Evolutionary conservation across 192 early-diverging fungal species (phyloP), one percentile per base, ranked within the genome.

Genomic region (Podila minutissima): DNA sequence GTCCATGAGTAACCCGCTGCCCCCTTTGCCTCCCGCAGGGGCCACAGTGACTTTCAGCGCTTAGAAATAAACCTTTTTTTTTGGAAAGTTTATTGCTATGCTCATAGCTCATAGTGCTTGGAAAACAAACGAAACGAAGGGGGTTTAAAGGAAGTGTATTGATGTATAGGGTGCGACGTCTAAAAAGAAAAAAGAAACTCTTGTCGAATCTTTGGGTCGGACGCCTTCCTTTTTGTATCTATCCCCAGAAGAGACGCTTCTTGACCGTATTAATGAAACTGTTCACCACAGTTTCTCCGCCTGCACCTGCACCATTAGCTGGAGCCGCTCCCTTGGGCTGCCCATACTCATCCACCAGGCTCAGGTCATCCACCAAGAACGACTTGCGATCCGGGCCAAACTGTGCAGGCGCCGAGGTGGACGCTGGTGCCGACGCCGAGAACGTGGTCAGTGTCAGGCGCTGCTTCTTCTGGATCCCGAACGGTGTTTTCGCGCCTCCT

Each of bases 231-330:
- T 53, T 53, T 53, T 22, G 17, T 51, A 51, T 22, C 24, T 55
- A 55, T 55, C 53, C 53, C 53, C 53, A 55, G 24, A 55, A 55
- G 53, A 55, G 53, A 24, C 53, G 53, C 53, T 55, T 55, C 53
- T 55, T 55, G n/a, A 55, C 53, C 53, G 53, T 24, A 26, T n/a
- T 24, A 55, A 55, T n/a, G 53, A 55, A n/a, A 24, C 8, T 10
- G 6, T 17, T 17, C 24, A 55, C 24, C 53, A 55, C 5, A 26
- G n/a, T 55, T 26, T 55, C 53, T 55, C 24, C 53, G 6, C 53
- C 19, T n/a, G 50, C 53, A 55, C n/a, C 10, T 37, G 9, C n/a
- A 24, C 53, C 53, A 55, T n/a, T n/a, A 12, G 11, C 8, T 24
- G 22, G 53, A 4, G 20, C 11, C 53, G n/a, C 20, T 46, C 41